Base-by-base conservation (phyloP, 257 asterid genomes). In the Rehmannia glutinosa region DNA sequence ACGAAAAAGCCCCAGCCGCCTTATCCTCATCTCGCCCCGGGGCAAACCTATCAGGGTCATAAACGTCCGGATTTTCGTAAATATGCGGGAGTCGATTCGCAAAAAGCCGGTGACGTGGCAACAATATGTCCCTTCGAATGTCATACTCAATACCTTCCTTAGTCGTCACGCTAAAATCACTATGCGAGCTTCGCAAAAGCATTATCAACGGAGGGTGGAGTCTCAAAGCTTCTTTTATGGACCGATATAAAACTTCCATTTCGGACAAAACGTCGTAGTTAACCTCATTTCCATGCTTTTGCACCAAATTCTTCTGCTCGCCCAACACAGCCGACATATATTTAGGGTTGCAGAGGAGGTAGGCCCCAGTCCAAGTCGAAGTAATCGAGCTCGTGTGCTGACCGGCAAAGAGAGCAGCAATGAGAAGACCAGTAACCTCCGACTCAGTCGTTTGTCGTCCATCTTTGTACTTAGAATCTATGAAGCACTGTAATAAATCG, bases 331-430 rank as follows among this genome's bases (percentile, higher is more conserved):
- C 73, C 0, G 96, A 78, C 98, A 92, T 89, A 87, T 80, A 78
- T 33, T 87, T 83, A 4, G 82, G 81, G 87, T 92, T 82, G 75
- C 81, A 61, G 10, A 92, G 89, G 66, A 92, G 98, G 87, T 92
- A 90, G 0, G 97, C 91, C 19, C 97, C 98, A 0, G 98, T 74
- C 98, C 97, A 92, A 0, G 95, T 87, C 60, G 98, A 92, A 32
- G 98, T 92, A 53, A 92, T 92, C 66, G 97, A 92, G 35, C 98
- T 92, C 10, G 98, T 92, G 81, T 92, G 98, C 83, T 92, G 98
- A 25, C 98, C 98, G 11, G 98, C 97, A 19, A 92, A 92, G 39
- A 92, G 95, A 21, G 98, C 98, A 21, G 97, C 98, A 38, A 92
- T 92, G 51, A 92, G 93, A 45, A 92, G 78, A 42, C 98, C 98